These are phyloP conservation scores for Cladosporium sp. DNA, from an alignment of 2,329 filamentous ascomycete genomes.

Conservation along the genomic window DNA sequence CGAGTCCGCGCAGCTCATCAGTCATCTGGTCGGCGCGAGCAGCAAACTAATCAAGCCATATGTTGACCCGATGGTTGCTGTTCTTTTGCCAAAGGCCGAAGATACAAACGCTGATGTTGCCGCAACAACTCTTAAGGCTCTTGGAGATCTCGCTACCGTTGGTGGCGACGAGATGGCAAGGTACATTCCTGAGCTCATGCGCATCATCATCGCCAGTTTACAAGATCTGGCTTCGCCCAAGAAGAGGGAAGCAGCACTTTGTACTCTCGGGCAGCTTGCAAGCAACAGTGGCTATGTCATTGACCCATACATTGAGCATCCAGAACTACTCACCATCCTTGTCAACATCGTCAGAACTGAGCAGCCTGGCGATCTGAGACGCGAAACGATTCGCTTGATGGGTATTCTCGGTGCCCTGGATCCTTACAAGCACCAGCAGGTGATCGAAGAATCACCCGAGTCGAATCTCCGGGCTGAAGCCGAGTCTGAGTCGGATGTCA, in stretches of 20 bases:
- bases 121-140: slow-evolving; percentile 88
- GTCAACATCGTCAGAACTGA: slow-evolving; percentile 94
- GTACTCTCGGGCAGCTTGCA: slow-evolving; percentile 84
- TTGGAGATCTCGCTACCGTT: slow-evolving; percentile 89
- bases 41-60: slow-evolving; percentile 93
- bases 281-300: slow-evolving; percentile 98
- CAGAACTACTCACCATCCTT: slow-evolving; percentile 84
- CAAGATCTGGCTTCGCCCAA: slow-evolving; percentile 88
- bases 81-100: slow-evolving; percentile 86
- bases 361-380: slow-evolving; percentile 76
- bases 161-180: slow-evolving; percentile 90
- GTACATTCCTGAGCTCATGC: slow-evolving; percentile 91
- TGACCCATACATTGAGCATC: slow-evolving; percentile 90
- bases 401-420: slow-evolving; percentile 92
- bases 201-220: slow-evolving; percentile 85
- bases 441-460: slow-evolving; percentile 83
- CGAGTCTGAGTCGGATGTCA: slow-evolving; percentile 81
- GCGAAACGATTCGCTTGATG: slow-evolving; percentile 94
- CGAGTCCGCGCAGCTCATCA: slow-evolving; percentile 89
- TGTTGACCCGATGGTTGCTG: slow-evolving; percentile 91
- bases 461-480: slow-evolving; percentile 65
- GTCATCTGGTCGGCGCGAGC: slow-evolving; percentile 86
- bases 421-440: slow-evolving; percentile 93
- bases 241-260: slow-evolving; percentile 87
- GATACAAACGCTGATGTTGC: slow-evolving; percentile 84